Evolutionary conservation across 2,329 filamentous ascomycete genomes (phyloP).

Genomic region (Penicillium capsulatum): DNA sequence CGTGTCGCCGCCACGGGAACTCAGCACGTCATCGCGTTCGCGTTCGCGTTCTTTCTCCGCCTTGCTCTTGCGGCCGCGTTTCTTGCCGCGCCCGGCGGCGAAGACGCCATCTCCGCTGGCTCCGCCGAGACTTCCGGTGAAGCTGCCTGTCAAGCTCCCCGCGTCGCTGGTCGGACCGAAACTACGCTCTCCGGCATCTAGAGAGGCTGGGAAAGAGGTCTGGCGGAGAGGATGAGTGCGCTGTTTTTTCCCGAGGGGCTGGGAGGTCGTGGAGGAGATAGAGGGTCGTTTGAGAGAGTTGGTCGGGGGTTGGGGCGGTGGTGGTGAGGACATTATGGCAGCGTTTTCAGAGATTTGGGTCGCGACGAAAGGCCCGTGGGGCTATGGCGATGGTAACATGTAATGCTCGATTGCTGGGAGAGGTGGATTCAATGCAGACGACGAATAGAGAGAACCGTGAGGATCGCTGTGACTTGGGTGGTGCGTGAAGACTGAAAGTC

Average conservation of each 20-base stretch:
- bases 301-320: constrained; percentile 25
- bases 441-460: not conserved
- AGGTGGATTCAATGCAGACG: too few species aligned
- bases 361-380: not conserved
- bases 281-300: constrained; percentile 43
- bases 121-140: constrained; percentile 40
- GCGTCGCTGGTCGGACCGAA: constrained; percentile 37
- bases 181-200: constrained; percentile 29
- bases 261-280: constrained; percentile 37
- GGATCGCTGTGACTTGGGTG: not conserved
- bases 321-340: constrained; percentile 39
- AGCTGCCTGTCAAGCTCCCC: constrained; percentile 42
- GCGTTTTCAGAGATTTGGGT: not conserved
- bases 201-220: constrained; percentile 42
- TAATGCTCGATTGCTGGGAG: too few species aligned
- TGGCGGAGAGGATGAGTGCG: constrained; percentile 47
- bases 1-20: constrained; percentile 23
- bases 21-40: constrained; percentile 31
- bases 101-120: constrained; percentile 35
- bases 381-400: not conserved
- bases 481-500: not conserved
- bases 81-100: constrained; percentile 28
- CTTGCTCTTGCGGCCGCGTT: constrained; percentile 39
- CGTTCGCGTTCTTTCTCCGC: constrained; percentile 35
- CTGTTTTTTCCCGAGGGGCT: constrained; percentile 28